A percentile compares a stretch with the other conserved stretches of the same genome.
Conservation (phyloP, 2,329 filamentous ascomycete genomes). For the Alternaria dauci region DNA sequence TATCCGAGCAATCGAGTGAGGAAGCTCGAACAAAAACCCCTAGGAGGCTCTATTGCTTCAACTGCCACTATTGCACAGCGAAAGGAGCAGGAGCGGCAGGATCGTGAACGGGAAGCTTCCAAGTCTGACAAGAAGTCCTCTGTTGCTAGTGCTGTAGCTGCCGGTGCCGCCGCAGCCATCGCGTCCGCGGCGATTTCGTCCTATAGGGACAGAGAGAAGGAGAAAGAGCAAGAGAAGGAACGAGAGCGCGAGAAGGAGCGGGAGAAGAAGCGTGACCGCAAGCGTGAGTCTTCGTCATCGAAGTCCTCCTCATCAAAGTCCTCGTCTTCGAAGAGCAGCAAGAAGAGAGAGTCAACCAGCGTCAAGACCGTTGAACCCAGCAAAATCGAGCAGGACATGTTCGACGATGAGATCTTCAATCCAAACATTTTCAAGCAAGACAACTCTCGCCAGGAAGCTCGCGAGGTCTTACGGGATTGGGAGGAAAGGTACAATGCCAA, state of each 20-base stretch:
- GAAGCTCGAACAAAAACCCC: constrained; percentile 39
- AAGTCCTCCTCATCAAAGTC: constrained; percentile 18
- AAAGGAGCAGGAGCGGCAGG: constrained; percentile 46
- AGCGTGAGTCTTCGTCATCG: constrained; percentile 20
- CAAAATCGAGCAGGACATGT: constrained; percentile 44
- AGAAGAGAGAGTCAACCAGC: constrained; percentile 38
- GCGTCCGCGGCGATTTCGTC: constrained; percentile 43
- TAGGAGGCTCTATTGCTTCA: constrained; percentile 41
- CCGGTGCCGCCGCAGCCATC: constrained; percentile 44
- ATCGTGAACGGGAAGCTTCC: constrained; percentile 45
- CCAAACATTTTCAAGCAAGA: constrained; percentile 56
- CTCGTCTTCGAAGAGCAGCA: constrained; percentile 17
- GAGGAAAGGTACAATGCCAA: constrained; percentile 53
- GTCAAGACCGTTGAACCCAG: constrained; percentile 50
- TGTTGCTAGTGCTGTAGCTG: constrained; percentile 47
- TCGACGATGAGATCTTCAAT: constrained; percentile 58
- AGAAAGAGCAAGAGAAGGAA: constrained; percentile 18
- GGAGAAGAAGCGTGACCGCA: constrained; percentile 17
- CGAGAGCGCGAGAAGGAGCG: constrained; percentile 21
- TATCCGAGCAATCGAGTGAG: constrained; percentile 36
- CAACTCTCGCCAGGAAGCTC: constrained; percentile 38
- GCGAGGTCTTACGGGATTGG: constrained; percentile 54
- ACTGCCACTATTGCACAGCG: constrained; percentile 43
- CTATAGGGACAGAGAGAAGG: constrained; percentile 33
- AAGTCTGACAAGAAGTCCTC: constrained; percentile 51